These are phyloP conservation scores for Plasmopara halstedii DNA, from an alignment of 352 stramenopile genomes.

Conservation along the genomic window DNA sequence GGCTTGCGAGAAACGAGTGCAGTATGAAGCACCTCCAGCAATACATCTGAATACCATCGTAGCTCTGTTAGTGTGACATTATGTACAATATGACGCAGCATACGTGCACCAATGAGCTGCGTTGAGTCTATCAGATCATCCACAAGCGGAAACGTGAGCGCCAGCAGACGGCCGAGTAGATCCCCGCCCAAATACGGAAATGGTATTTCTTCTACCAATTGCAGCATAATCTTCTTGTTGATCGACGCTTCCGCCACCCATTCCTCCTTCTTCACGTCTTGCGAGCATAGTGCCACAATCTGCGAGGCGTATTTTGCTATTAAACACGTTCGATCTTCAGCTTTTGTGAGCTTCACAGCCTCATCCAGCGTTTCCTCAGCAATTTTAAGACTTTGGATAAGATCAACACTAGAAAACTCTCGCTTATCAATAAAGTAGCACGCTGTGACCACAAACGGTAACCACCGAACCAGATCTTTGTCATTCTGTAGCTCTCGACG, in stretches of 20 bases:
- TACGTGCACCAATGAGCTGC: slow-evolving; percentile 45
- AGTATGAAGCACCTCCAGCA: slow-evolving; percentile 63
- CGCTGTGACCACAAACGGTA: slow-evolving; percentile 29
- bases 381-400: slow-evolving; percentile 17
- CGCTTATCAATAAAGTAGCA: slow-evolving; percentile 28
- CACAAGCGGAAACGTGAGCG: slow-evolving; percentile 71
- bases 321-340: slow-evolving; percentile 5
- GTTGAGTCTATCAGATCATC: slow-evolving; percentile 61
- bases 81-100: slow-evolving; percentile 55
- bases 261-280: slow-evolving; percentile 54
- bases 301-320: slow-evolving; percentile 27
- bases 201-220: slow-evolving; percentile 42
- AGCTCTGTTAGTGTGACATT: slow-evolving; percentile 68
- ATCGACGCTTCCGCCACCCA: slow-evolving; percentile 43
- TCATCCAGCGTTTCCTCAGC: slow-evolving; percentile 16
- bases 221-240: slow-evolving; percentile 52
- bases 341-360: slow-evolving; percentile 12
- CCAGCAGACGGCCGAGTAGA: slow-evolving; percentile 60
- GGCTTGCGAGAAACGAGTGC: slow-evolving; percentile 55
- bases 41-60: slow-evolving; percentile 70
- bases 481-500: neutral
- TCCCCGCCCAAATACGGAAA: slow-evolving; percentile 59
- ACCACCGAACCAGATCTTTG: slow-evolving; percentile 25
- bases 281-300: slow-evolving; percentile 37
- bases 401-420: slow-evolving; percentile 16